Base-by-base conservation (phyloP, 2,329 filamentous ascomycete species). In the Arthrobotrys sinensis region DNA sequence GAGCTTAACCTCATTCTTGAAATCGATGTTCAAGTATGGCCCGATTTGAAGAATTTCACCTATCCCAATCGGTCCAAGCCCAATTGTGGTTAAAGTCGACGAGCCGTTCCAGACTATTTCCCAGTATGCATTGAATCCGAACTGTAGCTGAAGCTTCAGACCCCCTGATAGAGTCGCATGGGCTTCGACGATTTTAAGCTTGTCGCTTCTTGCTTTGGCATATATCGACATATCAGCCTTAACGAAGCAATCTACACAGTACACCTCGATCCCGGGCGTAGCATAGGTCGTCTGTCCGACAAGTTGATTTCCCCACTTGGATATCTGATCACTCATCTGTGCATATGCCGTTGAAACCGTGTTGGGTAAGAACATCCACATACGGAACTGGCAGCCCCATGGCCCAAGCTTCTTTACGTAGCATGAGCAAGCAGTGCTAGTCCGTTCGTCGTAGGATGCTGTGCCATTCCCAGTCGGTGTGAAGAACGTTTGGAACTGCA, bases 351-450 rank as follows among this genome's bases (percentile, higher is more conserved):
- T 38, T 7, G 34, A 19, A 16, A 60, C 34, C 14, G 34, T 19
- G 5, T 40, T 10, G 1, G 55, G 55, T 6, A 43, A 21, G 34
- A 43, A 60, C 34, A 60, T 38, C 34, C 38, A 60, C n/a, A 60
- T 34, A 40, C 55, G 55, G 38, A 60, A 34, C 28, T 60, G 55
- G 24, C 55, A 60, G 7, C 55, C 55, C 55, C 55, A 60, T 14
- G 55, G 55, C 10, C 55, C 55, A 2, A 60, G 8, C n/a, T 40
- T 43, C 19, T 32, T 34, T 11, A 40, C 14, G 4, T 21, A 11
- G 21, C 38, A 38, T 4, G 55, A 14, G 6, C 55, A 60, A 14
- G 19, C 3, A 2, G 28, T 8, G 12, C 38, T 43, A 1, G 6
- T 21, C 10, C 34, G 32, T n/a, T 60, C 14, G 38, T 60, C 32